Evolutionary conservation across 177 flowering plant genomes (phyloP).

Genomic region (Vitis hybrid): DNA sequence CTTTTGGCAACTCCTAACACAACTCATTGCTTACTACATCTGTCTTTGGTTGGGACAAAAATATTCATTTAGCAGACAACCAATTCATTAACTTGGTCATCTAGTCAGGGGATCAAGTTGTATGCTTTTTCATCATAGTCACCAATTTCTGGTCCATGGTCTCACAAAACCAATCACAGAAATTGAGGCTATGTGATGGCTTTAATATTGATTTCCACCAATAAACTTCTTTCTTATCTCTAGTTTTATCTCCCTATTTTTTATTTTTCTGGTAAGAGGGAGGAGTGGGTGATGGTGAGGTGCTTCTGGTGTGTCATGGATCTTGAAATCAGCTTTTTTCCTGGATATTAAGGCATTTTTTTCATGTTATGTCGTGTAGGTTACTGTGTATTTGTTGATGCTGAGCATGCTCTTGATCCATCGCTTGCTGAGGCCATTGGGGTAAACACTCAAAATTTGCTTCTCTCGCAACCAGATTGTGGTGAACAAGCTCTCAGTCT

Average conservation of each 20-base stretch:
- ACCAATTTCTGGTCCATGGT: neutral
- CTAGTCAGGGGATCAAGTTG: too few species aligned
- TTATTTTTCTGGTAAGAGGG: neutral
- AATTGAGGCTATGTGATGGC: neutral
- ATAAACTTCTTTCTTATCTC: neutral
- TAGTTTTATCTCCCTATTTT: neutral
- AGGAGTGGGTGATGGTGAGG: too few species aligned
- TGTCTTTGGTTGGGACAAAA: too few species aligned
- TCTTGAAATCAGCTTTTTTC: neutral
- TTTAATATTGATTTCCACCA: neutral
- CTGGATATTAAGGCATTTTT: neutral
- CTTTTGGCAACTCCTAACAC: neutral
- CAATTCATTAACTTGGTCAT: too few species aligned
- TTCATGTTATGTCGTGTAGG: conserved; percentile 38
- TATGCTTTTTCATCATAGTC: too few species aligned
- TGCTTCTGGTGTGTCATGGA: neutral
- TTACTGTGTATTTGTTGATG: conserved; percentile 86
- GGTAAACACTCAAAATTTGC: conserved; percentile 80
- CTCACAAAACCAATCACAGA: neutral
- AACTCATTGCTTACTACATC: too few species aligned
- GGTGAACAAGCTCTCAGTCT: conserved; percentile 97
- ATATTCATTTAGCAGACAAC: too few species aligned
- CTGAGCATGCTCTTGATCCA: conserved; percentile 96
- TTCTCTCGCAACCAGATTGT: conserved; percentile 90
- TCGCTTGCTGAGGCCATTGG: conserved; percentile 84